A percentile compares a stretch with the other conserved stretches of the same genome.
Conservation (phyloP, 352 stramenopile genomes). For the Halophytophthora polymorphica region DNA sequence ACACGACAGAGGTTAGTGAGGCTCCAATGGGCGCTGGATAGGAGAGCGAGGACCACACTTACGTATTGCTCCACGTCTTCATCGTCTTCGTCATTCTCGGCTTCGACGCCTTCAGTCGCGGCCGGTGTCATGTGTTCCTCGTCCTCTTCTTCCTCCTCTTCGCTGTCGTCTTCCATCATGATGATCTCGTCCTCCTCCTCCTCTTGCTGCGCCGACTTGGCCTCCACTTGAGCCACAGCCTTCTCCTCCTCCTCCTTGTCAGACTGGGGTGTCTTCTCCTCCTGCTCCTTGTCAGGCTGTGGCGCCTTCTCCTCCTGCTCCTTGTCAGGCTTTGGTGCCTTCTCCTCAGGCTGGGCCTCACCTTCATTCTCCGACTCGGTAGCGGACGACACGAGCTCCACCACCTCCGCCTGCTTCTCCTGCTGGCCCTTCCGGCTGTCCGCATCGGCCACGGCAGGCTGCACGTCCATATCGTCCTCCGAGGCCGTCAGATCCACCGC, state of each 20-base stretch:
- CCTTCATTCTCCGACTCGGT: constrained; percentile 10
- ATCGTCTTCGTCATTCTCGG: constrained; percentile 23
- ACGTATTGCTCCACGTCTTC: constrained; percentile 56
- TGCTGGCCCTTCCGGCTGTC: constrained; percentile 2
- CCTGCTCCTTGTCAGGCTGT: not conserved
- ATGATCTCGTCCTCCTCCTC: constrained; percentile 47
- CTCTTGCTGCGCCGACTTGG: constrained; percentile 16
- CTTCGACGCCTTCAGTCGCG: constrained; percentile 19
- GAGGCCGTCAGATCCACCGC: too few species aligned
- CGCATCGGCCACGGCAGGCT: too few species aligned
- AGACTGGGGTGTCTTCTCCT: not conserved
- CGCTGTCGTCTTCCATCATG: constrained; percentile 43
- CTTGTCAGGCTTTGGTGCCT: not conserved
- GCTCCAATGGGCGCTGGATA: not conserved
- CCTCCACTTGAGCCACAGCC: constrained; percentile 27
- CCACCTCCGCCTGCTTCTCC: constrained; percentile 5
- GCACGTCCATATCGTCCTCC: too few species aligned
- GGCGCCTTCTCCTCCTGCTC: constrained; percentile 1
- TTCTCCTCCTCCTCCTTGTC: constrained; percentile 17
- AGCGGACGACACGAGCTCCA: constrained; percentile 5
- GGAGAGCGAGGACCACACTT: constrained; percentile 11
- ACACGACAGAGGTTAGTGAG: constrained; percentile 2
- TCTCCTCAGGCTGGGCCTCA: constrained; percentile 3
- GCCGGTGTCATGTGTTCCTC: constrained; percentile 9
- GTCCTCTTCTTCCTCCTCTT: constrained; percentile 27